Evolutionary conservation across 805 yeast genomes (phyloP).

Genomic region (Ogataea glucozyma): DNA sequence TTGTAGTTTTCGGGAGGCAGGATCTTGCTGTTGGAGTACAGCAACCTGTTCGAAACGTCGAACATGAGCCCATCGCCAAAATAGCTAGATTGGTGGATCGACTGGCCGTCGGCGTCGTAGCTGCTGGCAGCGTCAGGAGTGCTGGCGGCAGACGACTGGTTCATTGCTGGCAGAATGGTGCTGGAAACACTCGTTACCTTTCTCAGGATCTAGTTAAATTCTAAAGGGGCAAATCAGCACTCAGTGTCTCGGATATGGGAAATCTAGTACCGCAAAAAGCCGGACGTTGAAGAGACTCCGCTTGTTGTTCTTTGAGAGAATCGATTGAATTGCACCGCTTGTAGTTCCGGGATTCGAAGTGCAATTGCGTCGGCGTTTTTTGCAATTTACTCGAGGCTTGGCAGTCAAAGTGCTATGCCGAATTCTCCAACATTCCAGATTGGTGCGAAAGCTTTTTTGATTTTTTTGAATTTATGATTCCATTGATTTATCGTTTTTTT

Average conservation of each 20-base stretch:
- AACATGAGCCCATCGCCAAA: conserved; percentile 11
- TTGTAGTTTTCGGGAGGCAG: conserved; percentile 35
- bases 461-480: not conserved
- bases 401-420: not conserved
- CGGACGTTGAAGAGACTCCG: no score
- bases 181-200: no score
- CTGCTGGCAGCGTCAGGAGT: conserved; percentile 8
- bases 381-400: not conserved
- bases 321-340: no score
- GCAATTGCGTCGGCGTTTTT: no score
- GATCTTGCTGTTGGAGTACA: conserved; percentile 26
- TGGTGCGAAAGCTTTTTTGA: conserved; percentile 1
- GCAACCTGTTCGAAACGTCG: conserved; percentile 17
- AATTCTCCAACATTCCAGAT: conserved; percentile 8
- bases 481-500: not conserved
- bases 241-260: no score
- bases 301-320: no score
- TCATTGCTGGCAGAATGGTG: not conserved
- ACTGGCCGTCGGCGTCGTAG: conserved; percentile 14
- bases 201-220: no score
- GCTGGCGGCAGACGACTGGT: conserved; percentile 5
- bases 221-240: no score
- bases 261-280: no score
- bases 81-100: conserved; percentile 5
- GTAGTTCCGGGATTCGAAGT: no score